Conservation (phyloP, 1,284 basidiomycete species). For the Phaffia rhodozyma region DNA sequence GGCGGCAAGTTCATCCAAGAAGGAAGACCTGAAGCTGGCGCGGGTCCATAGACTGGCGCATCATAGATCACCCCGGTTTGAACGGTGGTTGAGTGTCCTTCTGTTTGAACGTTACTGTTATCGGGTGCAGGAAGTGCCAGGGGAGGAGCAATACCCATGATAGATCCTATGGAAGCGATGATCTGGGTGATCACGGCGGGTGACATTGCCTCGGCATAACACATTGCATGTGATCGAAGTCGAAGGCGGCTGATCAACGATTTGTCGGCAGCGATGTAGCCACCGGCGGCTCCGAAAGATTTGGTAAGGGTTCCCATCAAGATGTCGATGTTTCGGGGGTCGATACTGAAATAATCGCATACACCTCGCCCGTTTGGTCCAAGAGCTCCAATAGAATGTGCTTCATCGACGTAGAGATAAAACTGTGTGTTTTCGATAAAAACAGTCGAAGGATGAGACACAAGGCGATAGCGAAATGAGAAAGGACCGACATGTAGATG, state of each 20-base stretch:
- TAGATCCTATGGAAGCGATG: slow-evolving; percentile 82
- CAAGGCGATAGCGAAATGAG: neutral
- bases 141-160: slow-evolving; percentile 72
- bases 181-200: slow-evolving; percentile 88
- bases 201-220: slow-evolving; percentile 82
- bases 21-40: slow-evolving; percentile 49
- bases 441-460: neutral
- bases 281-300: slow-evolving; percentile 93
- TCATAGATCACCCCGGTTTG: neutral
- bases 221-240: slow-evolving; percentile 66
- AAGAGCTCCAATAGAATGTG: slow-evolving; percentile 91
- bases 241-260: slow-evolving; percentile 69
- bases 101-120: slow-evolving; percentile 18
- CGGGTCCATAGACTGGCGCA: slow-evolving; percentile 50
- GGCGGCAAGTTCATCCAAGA: slow-evolving; percentile 60
- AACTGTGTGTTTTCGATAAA: slow-evolving; percentile 49
- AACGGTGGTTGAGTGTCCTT: slow-evolving; percentile 22
- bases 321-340: slow-evolving; percentile 73
- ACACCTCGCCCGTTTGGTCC: slow-evolving; percentile 91
- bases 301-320: slow-evolving; percentile 99
- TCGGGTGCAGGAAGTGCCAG: slow-evolving; percentile 22
- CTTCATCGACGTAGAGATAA: slow-evolving; percentile 92
- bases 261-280: slow-evolving; percentile 82
- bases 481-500: neutral
- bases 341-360: slow-evolving; percentile 83